Evolutionary conservation across 352 stramenopile genomes (phyloP).

Genomic region (Phytophthora boehmeriae): DNA sequence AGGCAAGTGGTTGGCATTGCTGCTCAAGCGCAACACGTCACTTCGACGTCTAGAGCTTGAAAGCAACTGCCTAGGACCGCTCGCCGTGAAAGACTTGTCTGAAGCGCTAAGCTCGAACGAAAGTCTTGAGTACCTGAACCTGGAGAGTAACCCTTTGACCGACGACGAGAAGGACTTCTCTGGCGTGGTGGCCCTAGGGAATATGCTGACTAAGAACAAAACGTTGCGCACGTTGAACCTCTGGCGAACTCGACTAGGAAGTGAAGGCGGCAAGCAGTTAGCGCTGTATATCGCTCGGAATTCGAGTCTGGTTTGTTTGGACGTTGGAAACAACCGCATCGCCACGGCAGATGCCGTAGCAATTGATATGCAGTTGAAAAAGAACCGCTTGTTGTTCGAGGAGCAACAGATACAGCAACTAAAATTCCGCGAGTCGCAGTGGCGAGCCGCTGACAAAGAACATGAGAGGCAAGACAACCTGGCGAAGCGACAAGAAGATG

Average conservation of each 20-base stretch:
- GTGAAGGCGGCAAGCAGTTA: slow-evolving; percentile 70
- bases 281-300: slow-evolving; percentile 64
- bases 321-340: slow-evolving; percentile 84
- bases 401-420: slow-evolving; percentile 46
- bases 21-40: slow-evolving; percentile 69
- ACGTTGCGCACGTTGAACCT: slow-evolving; percentile 74
- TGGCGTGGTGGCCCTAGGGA: slow-evolving; percentile 53
- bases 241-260: slow-evolving; percentile 74
- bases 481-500: slow-evolving; percentile 62
- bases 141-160: slow-evolving; percentile 83
- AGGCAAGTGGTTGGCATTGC: slow-evolving; percentile 58
- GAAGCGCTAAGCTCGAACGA: slow-evolving; percentile 63
- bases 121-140: slow-evolving; percentile 59
- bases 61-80: slow-evolving; percentile 61
- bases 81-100: slow-evolving; percentile 54
- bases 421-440: slow-evolving; percentile 52
- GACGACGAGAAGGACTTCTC: slow-evolving; percentile 82
- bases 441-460: slow-evolving; percentile 56
- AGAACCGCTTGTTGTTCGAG: slow-evolving; percentile 60
- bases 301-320: slow-evolving; percentile 65
- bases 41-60: slow-evolving; percentile 72
- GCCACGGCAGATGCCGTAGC: slow-evolving; percentile 48
- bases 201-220: slow-evolving; percentile 64
- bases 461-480: slow-evolving; percentile 49
- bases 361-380: slow-evolving; percentile 53